Base-by-base conservation (phyloP, 75 land plant species). In the Pinus taeda region DNA sequence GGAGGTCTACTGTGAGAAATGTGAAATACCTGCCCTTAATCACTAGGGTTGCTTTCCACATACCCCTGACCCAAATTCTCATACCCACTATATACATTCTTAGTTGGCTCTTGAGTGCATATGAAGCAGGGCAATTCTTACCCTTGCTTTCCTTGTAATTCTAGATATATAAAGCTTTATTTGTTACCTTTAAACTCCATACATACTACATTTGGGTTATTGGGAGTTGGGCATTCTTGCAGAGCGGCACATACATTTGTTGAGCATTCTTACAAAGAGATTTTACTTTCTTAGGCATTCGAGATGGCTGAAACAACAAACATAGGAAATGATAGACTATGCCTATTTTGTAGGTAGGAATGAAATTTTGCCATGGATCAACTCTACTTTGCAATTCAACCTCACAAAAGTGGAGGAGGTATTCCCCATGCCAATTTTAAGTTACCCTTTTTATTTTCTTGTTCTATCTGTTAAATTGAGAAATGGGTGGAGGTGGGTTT, bases 331-430 rank as follows among this genome's bases (percentile, higher is more conserved):
- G 93, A 95, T 95, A 97, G 98, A 95, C 61, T 63, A 85, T 9
- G 98, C 98, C 12, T 95, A 95, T 78, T 95, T 95, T 81, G 98
- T 95, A 22, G 98, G 98, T 3, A 75, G 98, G 77, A 85, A 86
- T 45, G 98, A 95, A 87, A 93, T 95, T 75, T 86, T 95, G 53
- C 56, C 84, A 3, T 95, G 98, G 98, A 88, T 95, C 87, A 95
- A 95, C 85, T 77, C 91, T 74, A 95, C 98, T 24, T 88, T 95
- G 57, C 94, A 90, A 18, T 92, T 95, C 85, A 83, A 77, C 33
- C 86, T 95, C 58, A 86, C 85, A 78, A 95, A 93, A 83, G 90
- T 95, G 73, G 98, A 95, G 85, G 98, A 95, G 92, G 97, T 92
- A 60, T 57, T 73, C 42, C 37, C 15, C 7, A 36, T 37, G 4